Conservation (phyloP, 2,329 filamentous ascomycete species). For the Phyllosticta citribraziliensis region DNA sequence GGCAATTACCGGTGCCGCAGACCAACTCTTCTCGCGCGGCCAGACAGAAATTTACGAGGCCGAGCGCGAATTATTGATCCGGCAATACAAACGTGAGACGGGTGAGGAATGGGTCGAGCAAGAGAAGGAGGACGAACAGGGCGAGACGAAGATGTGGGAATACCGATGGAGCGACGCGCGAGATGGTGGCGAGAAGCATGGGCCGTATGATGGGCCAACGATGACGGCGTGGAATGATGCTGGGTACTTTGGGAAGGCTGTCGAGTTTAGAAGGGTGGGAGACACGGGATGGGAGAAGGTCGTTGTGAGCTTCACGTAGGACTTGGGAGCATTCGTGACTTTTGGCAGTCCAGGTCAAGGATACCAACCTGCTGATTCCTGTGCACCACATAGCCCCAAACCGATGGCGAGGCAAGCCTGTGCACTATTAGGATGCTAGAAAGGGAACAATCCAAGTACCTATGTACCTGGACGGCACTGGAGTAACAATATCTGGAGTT, state of each 20-base stretch:
- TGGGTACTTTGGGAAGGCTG: slow-evolving; percentile 85
- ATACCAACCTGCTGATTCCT: no score
- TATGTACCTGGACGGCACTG: no score
- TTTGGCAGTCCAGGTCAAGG: background rate
- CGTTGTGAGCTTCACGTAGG: slow-evolving; percentile 16
- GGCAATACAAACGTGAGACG: slow-evolving; percentile 75
- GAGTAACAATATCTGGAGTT: no score
- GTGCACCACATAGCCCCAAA: no score
- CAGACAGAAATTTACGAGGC: slow-evolving; percentile 86
- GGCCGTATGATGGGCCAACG: slow-evolving; percentile 72
- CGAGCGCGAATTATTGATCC: slow-evolving; percentile 71
- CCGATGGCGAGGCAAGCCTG: no score
- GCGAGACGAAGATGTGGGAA: slow-evolving; percentile 58
- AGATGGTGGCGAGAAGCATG: slow-evolving; percentile 69
- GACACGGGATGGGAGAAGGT: slow-evolving; percentile 33
- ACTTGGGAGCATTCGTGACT: background rate
- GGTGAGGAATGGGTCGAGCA: slow-evolving; percentile 72
- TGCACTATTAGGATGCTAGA: no score
- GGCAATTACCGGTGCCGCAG: slow-evolving; percentile 78
- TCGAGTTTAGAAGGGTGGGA: slow-evolving; percentile 46
- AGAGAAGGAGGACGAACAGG: slow-evolving; percentile 25
- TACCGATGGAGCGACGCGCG: slow-evolving; percentile 86
- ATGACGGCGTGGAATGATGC: slow-evolving; percentile 90
- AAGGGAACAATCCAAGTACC: no score
- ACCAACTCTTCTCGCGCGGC: slow-evolving; percentile 73